Evolutionary conservation across 306 rosid genomes (phyloP), one percentile per base, ranked within the genome.

Genomic region (Malus sylvestris): DNA sequence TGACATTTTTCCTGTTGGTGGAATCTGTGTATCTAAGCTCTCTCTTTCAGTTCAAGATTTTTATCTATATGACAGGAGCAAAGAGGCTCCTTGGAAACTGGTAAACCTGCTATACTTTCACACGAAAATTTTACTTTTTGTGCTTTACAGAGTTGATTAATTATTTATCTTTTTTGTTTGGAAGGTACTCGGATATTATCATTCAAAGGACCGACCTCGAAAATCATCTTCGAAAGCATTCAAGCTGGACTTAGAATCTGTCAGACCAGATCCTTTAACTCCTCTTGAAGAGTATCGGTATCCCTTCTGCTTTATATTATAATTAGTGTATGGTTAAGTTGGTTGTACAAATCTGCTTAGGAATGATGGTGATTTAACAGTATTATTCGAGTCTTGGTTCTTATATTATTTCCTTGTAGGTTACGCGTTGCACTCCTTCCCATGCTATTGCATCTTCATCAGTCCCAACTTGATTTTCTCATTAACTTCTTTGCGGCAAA

Each of bases 231-330:
- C 99, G 10, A 92, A 88, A 84, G 97, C 93, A 87, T 85, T 92
- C 78, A 92, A 89, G 85, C 83, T 95, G 86, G 97, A 92, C 80
- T 89, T 95, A 86, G 97, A 95, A 84, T 90, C 93, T 32, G 94
- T 95, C 68, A 92, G 97, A 85, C 99, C 97, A 64, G 97, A 95
- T 88, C 97, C 99, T 79, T 68, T 74, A 70, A 90, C 89, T 59
- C 97, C 99, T 65, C 99, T 95, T 75, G 99, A 95, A 87, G 99
- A 95, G 85, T 92, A 90, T 77, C 90, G 97, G 99, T 92, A 83
- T 59, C 18, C 45, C 15, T 32, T 55, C 15, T 45, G 23, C 10
- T 14, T 32, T 57, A 9, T 51, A 27, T 33, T 38, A 38, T 25
- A 35, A 53, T 20, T 22, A 19, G 61, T 3, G 16, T 16, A 8